Conservation (phyloP, 352 stramenopile genomes). For the Globisporangium heterothallicum region DNA sequence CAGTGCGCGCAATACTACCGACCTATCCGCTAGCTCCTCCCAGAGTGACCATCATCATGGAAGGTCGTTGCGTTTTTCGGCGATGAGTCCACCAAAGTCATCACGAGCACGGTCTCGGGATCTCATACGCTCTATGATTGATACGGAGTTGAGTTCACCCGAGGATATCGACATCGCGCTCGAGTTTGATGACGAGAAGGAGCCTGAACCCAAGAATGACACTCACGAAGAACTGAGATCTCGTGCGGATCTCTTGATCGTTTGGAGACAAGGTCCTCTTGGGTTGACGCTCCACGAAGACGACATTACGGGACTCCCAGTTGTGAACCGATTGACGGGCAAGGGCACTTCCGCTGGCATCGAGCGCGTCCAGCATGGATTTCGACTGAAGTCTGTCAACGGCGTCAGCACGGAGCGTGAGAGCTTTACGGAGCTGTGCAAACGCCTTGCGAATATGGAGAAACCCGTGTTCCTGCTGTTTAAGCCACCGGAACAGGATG, state of each 20-base stretch:
- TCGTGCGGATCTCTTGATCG: slow-evolving; percentile 26
- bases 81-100: no score
- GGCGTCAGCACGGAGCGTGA: slow-evolving; percentile 21
- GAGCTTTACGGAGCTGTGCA: slow-evolving; percentile 27
- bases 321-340: slow-evolving; percentile 68
- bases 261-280: slow-evolving; percentile 43
- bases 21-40: no score
- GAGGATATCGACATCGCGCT: slow-evolving; percentile 3
- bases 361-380: slow-evolving; percentile 36
- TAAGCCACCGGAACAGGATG: slow-evolving; percentile 16
- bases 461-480: slow-evolving; percentile 59
- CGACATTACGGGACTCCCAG: slow-evolving; percentile 33
- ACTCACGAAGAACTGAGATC: no score
- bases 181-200: not conserved
- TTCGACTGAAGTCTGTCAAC: slow-evolving; percentile 48
- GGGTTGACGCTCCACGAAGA: slow-evolving; percentile 53
- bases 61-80: no score
- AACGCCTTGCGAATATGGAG: slow-evolving; percentile 22
- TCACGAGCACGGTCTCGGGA: not conserved
- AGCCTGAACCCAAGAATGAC: not conserved
- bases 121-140: slow-evolving; percentile 1
- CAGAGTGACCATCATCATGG: no score
- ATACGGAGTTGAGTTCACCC: not conserved
- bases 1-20: slow-evolving; percentile 5
- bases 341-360: slow-evolving; percentile 39